A percentile compares a stretch with the other conserved stretches of the same genome.
Evolutionary conservation across 2,329 filamentous ascomycete species (phyloP).

Genomic region (Cercospora sp.): DNA sequence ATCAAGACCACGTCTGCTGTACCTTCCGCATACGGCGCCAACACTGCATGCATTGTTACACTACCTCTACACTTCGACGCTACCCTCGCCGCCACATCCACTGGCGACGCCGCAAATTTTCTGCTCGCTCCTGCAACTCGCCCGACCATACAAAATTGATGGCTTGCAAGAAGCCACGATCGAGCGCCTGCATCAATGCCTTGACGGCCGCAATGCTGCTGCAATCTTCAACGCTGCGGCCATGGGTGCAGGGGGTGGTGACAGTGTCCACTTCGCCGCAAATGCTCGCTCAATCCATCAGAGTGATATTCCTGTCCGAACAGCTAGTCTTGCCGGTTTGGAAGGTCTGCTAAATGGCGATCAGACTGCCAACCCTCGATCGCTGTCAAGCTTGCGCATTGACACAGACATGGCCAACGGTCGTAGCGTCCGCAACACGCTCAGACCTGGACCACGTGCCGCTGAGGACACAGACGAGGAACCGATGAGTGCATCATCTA

Average conservation of each 20-base stretch:
- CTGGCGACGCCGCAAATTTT: constrained; percentile 93
- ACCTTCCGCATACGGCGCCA: constrained; percentile 86
- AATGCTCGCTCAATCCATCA: constrained; percentile 37
- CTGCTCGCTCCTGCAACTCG: constrained; percentile 90
- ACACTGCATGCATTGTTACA: constrained; percentile 89
- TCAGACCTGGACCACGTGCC: constrained; percentile 38
- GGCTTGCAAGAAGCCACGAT: constrained; percentile 90
- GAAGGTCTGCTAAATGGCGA: constrained; percentile 46
- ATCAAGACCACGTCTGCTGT: constrained; percentile 79
- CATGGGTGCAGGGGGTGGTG: constrained; percentile 93
- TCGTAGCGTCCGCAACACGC: constrained; percentile 40
- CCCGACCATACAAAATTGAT: constrained; percentile 89
- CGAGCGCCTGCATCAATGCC: constrained; percentile 80
- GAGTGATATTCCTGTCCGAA: constrained; percentile 43
- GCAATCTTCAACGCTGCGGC: constrained; percentile 98
- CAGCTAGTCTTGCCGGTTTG: constrained; percentile 54
- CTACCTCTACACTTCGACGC: constrained; percentile 87
- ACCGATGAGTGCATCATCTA: constrained; percentile 40
- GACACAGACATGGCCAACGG: constrained; percentile 52
- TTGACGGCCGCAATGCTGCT: constrained; percentile 91
- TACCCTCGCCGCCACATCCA: constrained; percentile 72
- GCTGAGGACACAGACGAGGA: constrained; percentile 41
- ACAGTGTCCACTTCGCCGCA: constrained; percentile 68
- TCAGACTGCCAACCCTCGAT: constrained; percentile 32
- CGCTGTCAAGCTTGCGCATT: constrained; percentile 46